phyloP scores from a whole-genome alignment of 2,329 filamentous ascomycete genomes.

The Aspergillus latus region DNA sequence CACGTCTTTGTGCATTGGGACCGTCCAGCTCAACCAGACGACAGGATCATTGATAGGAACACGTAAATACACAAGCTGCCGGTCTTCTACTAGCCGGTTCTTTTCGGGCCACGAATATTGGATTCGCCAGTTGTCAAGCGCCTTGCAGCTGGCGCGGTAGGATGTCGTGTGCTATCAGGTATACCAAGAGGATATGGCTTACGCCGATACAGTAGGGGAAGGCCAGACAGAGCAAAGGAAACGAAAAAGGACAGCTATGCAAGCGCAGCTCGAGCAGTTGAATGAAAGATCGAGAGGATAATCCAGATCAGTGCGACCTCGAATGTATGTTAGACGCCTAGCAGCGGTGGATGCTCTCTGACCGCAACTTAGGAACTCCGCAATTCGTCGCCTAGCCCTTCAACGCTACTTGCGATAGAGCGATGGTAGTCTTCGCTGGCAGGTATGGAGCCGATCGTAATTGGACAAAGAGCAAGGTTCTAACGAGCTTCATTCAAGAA shows the following conservation, averaged over 20 bases:
- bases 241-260: neutral
- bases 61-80: too few species aligned
- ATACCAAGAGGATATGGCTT: neutral
- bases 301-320: neutral
- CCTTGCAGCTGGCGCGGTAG: neutral
- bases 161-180: neutral
- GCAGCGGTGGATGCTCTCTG: conserved; percentile 25
- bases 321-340: neutral
- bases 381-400: conserved; percentile 18
- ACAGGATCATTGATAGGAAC: too few species aligned
- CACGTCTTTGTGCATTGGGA: too few species aligned
- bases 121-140: neutral
- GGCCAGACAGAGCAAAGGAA: neutral
- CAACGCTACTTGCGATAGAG: conserved; percentile 10
- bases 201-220: neutral
- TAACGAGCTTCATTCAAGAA: neutral
- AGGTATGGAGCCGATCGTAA: neutral
- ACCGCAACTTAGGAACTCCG: conserved; percentile 27
- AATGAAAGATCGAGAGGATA: neutral
- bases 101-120: neutral
- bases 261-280: neutral
- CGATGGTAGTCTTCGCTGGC: neutral
- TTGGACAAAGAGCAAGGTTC: neutral
- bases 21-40: too few species aligned
- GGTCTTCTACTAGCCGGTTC: too few species aligned